Conservation (phyloP, 768 basidiomycete species). For the Boletellus ananas region DNA sequence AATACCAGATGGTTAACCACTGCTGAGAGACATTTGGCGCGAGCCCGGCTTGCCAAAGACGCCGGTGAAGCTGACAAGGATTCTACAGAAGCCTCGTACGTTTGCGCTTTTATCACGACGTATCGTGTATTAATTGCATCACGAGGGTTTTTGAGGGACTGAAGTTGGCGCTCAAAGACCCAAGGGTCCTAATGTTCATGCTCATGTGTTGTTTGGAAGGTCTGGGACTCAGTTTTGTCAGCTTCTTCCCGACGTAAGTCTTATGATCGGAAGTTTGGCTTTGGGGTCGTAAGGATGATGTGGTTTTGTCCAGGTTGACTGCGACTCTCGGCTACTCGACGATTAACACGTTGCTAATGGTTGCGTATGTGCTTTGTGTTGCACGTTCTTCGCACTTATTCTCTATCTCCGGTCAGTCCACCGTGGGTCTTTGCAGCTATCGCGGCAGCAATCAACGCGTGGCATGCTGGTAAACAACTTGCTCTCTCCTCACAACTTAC, state of each 20-base stretch:
- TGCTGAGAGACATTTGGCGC: constrained; percentile 52
- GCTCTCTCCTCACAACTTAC: too few species aligned
- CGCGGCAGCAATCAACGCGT: constrained; percentile 49
- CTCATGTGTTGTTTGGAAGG: constrained; percentile 51
- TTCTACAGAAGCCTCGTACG: constrained; percentile 52
- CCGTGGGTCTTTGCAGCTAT: constrained; percentile 57
- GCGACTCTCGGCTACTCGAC: constrained; percentile 60
- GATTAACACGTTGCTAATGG: constrained; percentile 55
- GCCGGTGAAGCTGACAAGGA: constrained; percentile 66
- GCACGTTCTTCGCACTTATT: not conserved
- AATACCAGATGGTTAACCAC: constrained; percentile 59
- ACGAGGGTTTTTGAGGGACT: constrained; percentile 29
- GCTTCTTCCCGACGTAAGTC: constrained; percentile 53
- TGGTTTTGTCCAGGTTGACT: constrained; percentile 40
- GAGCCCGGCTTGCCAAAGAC: constrained; percentile 63
- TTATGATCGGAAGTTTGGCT: not conserved
- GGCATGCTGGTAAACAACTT: constrained; percentile 44
- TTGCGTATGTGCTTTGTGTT: constrained; percentile 42
- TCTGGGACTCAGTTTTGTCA: constrained; percentile 56
- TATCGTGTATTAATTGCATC: not conserved
- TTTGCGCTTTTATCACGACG: not conserved
- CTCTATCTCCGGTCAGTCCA: constrained; percentile 37
- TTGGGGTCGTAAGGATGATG: not conserved
- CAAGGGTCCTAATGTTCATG: constrained; percentile 50
- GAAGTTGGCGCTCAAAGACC: constrained; percentile 53